Percentiles rank a stretch among this genome's conserved stretches.
These are phyloP conservation scores for Dacryopinax spathularia DNA, from an alignment of 768 basidiomycete genomes.

Conservation along the genomic window DNA sequence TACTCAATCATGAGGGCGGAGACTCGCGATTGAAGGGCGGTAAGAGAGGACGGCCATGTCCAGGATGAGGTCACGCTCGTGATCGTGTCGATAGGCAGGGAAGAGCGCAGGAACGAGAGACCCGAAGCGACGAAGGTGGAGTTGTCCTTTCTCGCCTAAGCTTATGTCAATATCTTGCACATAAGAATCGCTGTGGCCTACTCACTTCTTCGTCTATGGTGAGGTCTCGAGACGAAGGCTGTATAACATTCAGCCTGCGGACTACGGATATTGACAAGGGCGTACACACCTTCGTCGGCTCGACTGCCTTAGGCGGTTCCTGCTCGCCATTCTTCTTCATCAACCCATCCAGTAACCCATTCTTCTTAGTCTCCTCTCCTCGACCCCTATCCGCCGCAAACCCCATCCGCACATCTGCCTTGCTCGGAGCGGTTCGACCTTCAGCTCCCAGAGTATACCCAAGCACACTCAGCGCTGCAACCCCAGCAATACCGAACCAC, in stretches of 20 bases:
- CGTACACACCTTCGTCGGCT: no score
- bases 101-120: constrained; percentile 11
- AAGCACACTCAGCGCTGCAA: not conserved
- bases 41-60: constrained; percentile 12
- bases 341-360: constrained; percentile 2
- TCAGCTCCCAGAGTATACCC: not conserved
- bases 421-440: not conserved
- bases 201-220: no score
- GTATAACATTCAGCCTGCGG: no score
- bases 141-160: not conserved
- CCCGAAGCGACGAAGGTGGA: constrained; percentile 1
- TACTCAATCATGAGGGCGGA: constrained; percentile 16
- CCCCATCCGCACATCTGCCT: not conserved
- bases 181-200: no score
- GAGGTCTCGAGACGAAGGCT: no score
- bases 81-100: constrained; percentile 11
- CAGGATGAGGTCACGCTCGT: constrained; percentile 10
- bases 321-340: constrained; percentile 6
- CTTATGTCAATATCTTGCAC: not conserved
- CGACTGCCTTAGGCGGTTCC: no score
- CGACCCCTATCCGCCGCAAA: not conserved
- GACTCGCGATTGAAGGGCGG: constrained; percentile 9
- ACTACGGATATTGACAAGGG: no score
- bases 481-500: not conserved
- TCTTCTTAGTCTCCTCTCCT: not conserved